Evolutionary conservation across 139 green algal genomes (phyloP), one percentile per base, ranked within the genome.

Genomic region (Chlorella sp.): DNA sequence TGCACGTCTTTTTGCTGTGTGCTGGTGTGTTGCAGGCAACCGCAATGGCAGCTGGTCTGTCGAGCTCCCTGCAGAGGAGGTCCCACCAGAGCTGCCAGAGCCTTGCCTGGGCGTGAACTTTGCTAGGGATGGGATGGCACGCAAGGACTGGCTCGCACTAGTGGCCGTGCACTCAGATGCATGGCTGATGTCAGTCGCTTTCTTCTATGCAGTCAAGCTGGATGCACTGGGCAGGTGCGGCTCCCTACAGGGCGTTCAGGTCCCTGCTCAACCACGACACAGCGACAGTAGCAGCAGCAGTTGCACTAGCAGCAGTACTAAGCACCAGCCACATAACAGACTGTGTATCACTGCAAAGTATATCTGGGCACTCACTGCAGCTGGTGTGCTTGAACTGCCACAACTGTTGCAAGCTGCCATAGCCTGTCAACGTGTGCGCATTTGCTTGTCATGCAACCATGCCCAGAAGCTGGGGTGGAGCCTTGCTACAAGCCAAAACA

Each of bases 21-120:
- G n/a, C n/a, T n/a, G n/a, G n/a, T n/a, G n/a, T 10, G 42, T n/a
- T 64, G 69, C 71, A 92, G 88, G 92, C 31, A 84, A 92, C 20
- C 70, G 84, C 0, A 90, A 97, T 64, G 90, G 90, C 0, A 83
- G 35, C 0, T 99, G 95, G 95, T 78, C 80, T 20, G 95, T 99
- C 29, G 90, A 92, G 64, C 74, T 97, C 27, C 95, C 95, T n/a
- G 93, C 90, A 5, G 95, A 97, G 74, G 95, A 99, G 73, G 94
- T 99, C 30, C 95, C 95, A 0, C 92, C 95, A 0, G 95, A 99
- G 85, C 82, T 98, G 66, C 95, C 95, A 5, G 95, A 99, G 83
- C 95, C 95, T 1, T 94, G 92, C 65, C 76, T 99, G 23, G 95
- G 95, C 31, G 97, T 99, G 60, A 99, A 99, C 83, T 99, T 98